phyloP scores from a whole-genome alignment of 2,329 filamentous ascomycete species.

The Mycosphaerella sp. region DNA sequence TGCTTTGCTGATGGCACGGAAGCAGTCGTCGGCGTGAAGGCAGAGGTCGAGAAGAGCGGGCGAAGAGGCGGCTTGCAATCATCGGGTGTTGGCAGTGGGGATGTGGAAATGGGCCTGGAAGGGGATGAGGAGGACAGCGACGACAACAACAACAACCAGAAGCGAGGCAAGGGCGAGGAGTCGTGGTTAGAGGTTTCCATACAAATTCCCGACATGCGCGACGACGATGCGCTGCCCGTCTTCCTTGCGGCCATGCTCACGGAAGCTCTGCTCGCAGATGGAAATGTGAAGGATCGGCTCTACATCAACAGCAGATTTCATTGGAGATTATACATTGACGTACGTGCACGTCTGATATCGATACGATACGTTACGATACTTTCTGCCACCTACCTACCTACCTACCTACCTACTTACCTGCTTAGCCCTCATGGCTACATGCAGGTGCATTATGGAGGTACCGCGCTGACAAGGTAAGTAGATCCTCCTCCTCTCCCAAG shows the following conservation, averaged over 20 bases:
- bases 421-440: no score
- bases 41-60: constrained; percentile 74
- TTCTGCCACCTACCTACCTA: no score
- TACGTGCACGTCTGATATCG: constrained; percentile 43
- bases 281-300: constrained; percentile 59
- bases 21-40: constrained; percentile 91
- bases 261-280: constrained; percentile 74
- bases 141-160: constrained; percentile 28
- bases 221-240: constrained; percentile 83
- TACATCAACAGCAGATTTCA: constrained; percentile 89
- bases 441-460: background rate
- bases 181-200: constrained; percentile 85
- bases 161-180: constrained; percentile 46
- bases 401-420: no score
- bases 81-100: constrained; percentile 8
- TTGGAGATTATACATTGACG: constrained; percentile 94
- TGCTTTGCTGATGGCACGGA: constrained; percentile 95
- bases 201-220: constrained; percentile 82
- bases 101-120: constrained; percentile 26
- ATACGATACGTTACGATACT: no score
- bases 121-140: constrained; percentile 41
- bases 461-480: constrained; percentile 34
- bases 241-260: constrained; percentile 83
- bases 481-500: constrained; percentile 90
- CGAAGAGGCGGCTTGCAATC: constrained; percentile 20